Evolutionary conservation across 805 yeast genomes (phyloP).

Genomic region (Teunomyces aglyptinius): DNA sequence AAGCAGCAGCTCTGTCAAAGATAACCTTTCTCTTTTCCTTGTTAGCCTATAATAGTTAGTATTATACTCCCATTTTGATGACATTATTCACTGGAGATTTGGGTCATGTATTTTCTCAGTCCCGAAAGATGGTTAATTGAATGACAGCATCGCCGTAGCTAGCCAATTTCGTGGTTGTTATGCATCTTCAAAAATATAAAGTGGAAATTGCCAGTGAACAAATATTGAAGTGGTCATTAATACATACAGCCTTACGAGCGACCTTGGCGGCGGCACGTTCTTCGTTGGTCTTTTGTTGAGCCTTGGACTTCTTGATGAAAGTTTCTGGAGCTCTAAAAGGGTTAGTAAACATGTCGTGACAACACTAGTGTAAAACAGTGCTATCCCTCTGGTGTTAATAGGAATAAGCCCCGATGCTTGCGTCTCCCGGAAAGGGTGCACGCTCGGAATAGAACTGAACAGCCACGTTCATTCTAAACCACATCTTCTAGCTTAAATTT

Average conservation of each 20-base stretch:
- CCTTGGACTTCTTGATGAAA: conserved; percentile 77
- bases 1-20: conserved; percentile 94
- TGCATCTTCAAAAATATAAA: conserved; percentile 46
- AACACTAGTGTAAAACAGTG: conserved; percentile 1
- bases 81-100: conserved; percentile 1
- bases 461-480: conserved; percentile 37
- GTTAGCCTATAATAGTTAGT: conserved; percentile 42
- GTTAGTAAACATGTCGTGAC: conserved; percentile 19
- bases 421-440: conserved; percentile 22
- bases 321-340: conserved; percentile 68
- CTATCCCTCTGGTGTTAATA: conserved; percentile 5
- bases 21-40: conserved; percentile 62
- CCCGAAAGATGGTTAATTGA: conserved; percentile 87
- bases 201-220: conserved; percentile 3
- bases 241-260: conserved; percentile 80
- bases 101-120: conserved; percentile 44
- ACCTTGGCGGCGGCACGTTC: conserved; percentile 77
- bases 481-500: conserved; percentile 9
- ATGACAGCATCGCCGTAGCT: conserved; percentile 71
- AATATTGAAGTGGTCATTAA: conserved; percentile 2
- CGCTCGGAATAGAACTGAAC: conserved; percentile 32
- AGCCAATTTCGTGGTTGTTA: conserved; percentile 54
- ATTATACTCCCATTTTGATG: conserved; percentile 9
- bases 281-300: conserved; percentile 73
- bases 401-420: conserved; percentile 11